Percentiles rank a stretch among this genome's conserved stretches.
These are phyloP conservation scores for Saccharomycopsis synnaedendra DNA, from an alignment of 805 yeast species.

Conservation along the genomic window DNA sequence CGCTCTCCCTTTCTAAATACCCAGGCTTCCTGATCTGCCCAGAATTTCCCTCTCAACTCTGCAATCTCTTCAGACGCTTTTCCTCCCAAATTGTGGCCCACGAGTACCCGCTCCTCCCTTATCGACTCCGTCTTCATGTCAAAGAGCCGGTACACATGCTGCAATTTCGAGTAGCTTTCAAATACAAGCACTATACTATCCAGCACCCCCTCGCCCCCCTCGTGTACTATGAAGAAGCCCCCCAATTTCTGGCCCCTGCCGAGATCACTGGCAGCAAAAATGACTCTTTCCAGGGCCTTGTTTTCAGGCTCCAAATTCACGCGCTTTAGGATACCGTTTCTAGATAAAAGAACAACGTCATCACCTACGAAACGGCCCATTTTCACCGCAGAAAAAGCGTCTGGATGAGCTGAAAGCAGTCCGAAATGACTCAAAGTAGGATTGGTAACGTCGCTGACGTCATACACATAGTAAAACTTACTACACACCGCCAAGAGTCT, in stretches of 20 bases:
- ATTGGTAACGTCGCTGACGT: neutral
- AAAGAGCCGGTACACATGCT: neutral
- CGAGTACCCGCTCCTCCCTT: too few species aligned
- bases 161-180: neutral
- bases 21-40: too few species aligned
- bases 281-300: neutral
- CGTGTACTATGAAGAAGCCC: neutral
- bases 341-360: conserved; percentile 4
- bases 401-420: conserved; percentile 2
- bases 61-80: too few species aligned
- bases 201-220: neutral
- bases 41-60: too few species aligned
- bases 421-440: neutral
- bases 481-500: conserved; percentile 9
- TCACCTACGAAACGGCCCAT: conserved; percentile 3
- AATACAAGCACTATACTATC: neutral
- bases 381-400: conserved; percentile 2
- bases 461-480: conserved; percentile 13
- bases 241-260: neutral
- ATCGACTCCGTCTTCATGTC: neutral
- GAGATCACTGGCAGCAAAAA: neutral
- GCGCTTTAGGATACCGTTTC: conserved; percentile 2
- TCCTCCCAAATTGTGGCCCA: too few species aligned
- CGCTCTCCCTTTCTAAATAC: too few species aligned
- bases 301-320: neutral